Conservation (phyloP, 148 eudicot genomes). For the Arbutus unedo region DNA sequence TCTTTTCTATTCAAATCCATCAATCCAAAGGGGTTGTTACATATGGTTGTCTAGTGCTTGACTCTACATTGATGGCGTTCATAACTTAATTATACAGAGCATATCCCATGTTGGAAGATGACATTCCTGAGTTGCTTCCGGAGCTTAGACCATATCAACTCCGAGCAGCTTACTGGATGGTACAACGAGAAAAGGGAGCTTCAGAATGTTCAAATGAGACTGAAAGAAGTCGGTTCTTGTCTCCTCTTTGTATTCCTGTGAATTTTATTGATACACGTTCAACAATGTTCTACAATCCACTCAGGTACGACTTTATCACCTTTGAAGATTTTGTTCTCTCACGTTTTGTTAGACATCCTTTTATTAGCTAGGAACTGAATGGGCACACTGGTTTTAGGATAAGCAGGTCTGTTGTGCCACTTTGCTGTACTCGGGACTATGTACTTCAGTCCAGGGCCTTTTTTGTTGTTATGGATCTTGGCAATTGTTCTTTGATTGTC, state of each 20-base stretch:
- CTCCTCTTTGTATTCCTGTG: constrained; percentile 77
- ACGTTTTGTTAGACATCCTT: neutral
- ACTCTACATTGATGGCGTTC: constrained; percentile 11
- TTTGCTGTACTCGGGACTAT: neutral
- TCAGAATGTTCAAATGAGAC: constrained; percentile 23
- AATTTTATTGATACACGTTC: constrained; percentile 62
- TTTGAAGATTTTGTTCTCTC: neutral
- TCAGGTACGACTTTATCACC: constrained; percentile 45
- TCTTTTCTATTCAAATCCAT: too few species aligned
- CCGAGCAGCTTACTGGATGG: constrained; percentile 97
- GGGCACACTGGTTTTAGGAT: neutral
- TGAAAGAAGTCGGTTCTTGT: constrained; percentile 36
- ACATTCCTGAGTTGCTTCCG: constrained; percentile 72
- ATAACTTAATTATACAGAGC: constrained; percentile 37
- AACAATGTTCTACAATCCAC: constrained; percentile 81
- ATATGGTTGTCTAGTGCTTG: constrained; percentile 5
- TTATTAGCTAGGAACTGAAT: neutral
- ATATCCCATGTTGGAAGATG: constrained; percentile 65
- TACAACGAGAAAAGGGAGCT: constrained; percentile 71
- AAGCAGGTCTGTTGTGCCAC: neutral
- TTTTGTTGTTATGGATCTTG: neutral
- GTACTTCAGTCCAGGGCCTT: neutral
- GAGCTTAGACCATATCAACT: constrained; percentile 96
- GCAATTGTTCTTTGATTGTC: neutral
- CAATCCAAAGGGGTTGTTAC: too few species aligned